Percentiles rank a stretch among this genome's conserved stretches.
phyloP scores from a whole-genome alignment of 2,329 filamentous ascomycete species.

The Neofusicoccum laricinum region DNA sequence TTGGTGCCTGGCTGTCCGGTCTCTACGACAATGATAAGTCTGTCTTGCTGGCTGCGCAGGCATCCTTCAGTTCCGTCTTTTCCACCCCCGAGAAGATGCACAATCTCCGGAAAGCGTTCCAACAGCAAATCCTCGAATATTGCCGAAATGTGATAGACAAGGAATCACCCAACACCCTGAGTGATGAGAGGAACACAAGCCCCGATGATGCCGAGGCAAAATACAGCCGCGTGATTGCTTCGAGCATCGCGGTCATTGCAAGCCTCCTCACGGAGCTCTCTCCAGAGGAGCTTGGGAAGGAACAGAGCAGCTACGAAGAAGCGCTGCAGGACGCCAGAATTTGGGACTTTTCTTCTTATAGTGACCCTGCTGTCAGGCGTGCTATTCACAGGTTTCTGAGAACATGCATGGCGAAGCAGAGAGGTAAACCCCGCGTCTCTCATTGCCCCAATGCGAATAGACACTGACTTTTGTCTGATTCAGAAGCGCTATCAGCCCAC shows the following conservation, averaged over 20 bases:
- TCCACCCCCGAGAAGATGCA: conserved; percentile 74
- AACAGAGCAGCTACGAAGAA: conserved; percentile 60
- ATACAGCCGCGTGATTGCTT: conserved; percentile 73
- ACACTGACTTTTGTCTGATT: neutral
- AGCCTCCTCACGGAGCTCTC: conserved; percentile 49
- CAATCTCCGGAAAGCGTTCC: conserved; percentile 78
- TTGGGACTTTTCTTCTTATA: conserved; percentile 58
- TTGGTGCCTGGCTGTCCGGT: conserved; percentile 89
- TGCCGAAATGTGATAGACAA: conserved; percentile 71
- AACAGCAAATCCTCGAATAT: conserved; percentile 76
- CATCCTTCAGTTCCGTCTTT: conserved; percentile 74
- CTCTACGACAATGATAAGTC: conserved; percentile 80
- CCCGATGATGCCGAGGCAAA: conserved; percentile 83
- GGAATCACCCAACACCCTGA: conserved; percentile 78
- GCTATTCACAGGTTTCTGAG: conserved; percentile 57
- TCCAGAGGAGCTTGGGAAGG: conserved; percentile 56
- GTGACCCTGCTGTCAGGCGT: conserved; percentile 57
- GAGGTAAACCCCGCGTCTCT: conserved; percentile 25
- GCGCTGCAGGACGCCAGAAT: conserved; percentile 63
- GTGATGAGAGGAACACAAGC: conserved; percentile 82
- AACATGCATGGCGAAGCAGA: conserved; percentile 49
- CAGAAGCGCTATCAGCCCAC: conserved; percentile 33
- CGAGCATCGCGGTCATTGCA: conserved; percentile 54
- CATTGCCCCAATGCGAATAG: no score
- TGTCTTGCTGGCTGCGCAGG: conserved; percentile 71